Conservation (phyloP, 2,329 filamentous ascomycete genomes). For the Arthroderma sp. region DNA sequence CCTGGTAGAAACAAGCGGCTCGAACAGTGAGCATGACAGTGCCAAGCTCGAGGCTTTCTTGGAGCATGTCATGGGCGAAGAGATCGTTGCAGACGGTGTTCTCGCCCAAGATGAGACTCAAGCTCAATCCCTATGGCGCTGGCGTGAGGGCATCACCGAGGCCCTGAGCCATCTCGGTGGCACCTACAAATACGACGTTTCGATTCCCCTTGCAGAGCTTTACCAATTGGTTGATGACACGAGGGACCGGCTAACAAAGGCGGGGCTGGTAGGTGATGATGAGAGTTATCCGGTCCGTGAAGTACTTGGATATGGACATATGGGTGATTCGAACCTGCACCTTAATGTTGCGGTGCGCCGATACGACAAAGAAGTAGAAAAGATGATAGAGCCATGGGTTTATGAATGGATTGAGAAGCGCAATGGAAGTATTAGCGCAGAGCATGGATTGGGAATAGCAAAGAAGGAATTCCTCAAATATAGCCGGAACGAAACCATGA, state of each 20-base stretch:
- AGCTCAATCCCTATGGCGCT: constrained; percentile 70
- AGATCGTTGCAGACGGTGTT: constrained; percentile 78
- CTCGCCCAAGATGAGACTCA: constrained; percentile 91
- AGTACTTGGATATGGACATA: constrained; percentile 94
- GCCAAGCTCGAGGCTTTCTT: constrained; percentile 85
- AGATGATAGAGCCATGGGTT: constrained; percentile 80
- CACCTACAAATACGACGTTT: constrained; percentile 97
- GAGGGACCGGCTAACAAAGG: constrained; percentile 54
- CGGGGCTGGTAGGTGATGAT: constrained; percentile 64
- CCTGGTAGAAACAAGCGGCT: constrained; percentile 89
- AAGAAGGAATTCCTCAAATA: constrained; percentile 96
- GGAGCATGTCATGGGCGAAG: constrained; percentile 78
- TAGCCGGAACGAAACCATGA: constrained; percentile 74
- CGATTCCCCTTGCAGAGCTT: constrained; percentile 76
- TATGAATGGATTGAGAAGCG: constrained; percentile 91
- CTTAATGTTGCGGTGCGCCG: constrained; percentile 73
- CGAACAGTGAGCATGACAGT: constrained; percentile 82
- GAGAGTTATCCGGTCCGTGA: constrained; percentile 67
- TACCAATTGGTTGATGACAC: constrained; percentile 84
- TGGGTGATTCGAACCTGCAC: constrained; percentile 94
- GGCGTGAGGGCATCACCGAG: constrained; percentile 88
- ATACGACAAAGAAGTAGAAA: constrained; percentile 80
- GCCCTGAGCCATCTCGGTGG: constrained; percentile 79
- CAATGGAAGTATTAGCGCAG: constrained; percentile 87
- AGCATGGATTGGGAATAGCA: constrained; percentile 84